Conservation (phyloP, 495 filamentous ascomycete genomes). For the Hypoxylon intermedium region DNA sequence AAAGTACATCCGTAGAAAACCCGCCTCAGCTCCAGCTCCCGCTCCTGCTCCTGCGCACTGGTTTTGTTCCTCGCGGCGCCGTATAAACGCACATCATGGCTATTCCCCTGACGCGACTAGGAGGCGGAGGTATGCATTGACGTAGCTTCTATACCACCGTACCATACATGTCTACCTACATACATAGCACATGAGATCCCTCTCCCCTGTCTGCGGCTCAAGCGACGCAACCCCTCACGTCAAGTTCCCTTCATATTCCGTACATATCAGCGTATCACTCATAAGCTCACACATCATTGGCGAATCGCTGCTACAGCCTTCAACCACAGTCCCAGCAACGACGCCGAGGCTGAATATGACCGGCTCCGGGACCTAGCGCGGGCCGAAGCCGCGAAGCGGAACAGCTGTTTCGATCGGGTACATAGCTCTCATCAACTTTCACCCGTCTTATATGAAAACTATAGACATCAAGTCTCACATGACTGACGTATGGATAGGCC, state of each 20-base stretch:
- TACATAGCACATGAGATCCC: constrained; percentile 10
- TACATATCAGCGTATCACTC: not conserved
- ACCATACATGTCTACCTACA: constrained; percentile 14
- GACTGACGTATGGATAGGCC: constrained; percentile 54
- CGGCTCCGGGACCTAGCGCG: constrained; percentile 84
- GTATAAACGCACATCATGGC: constrained; percentile 54
- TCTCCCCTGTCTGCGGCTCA: constrained; percentile 12
- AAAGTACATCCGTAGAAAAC: not conserved
- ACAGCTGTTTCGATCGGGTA: constrained; percentile 76
- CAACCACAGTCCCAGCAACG: constrained; percentile 71
- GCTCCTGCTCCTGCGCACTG: not conserved
- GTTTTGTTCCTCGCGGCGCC: constrained; percentile 6
- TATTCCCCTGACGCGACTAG: constrained; percentile 70
- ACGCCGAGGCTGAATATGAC: constrained; percentile 88
- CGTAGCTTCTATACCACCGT: constrained; percentile 14
- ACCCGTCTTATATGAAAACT: too few relatives aligned
- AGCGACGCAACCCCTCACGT: constrained; percentile 20
- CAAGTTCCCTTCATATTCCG: constrained; percentile 3
- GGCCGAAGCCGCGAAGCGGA: constrained; percentile 76
- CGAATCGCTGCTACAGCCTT: constrained; percentile 65
- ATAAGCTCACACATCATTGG: constrained; percentile 7
- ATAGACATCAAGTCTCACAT: too few relatives aligned
- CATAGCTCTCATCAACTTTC: constrained; percentile 3
- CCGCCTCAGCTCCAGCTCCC: not conserved
- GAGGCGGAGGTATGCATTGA: constrained; percentile 59